phyloP scores from a whole-genome alignment of 75 land plant species.

The Chamaecyparis obtusa region DNA sequence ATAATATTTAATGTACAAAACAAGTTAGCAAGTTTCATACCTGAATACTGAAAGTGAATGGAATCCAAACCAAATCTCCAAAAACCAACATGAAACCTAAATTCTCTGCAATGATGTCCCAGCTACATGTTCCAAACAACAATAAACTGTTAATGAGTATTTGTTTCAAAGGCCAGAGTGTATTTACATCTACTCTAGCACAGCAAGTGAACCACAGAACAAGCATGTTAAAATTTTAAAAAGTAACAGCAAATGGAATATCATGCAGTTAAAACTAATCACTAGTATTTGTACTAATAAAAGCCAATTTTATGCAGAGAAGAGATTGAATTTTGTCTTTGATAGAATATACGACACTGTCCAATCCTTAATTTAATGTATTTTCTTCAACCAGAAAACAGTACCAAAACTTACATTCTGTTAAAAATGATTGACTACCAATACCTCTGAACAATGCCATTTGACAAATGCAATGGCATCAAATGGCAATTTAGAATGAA shows the following conservation, averaged over 20 bases:
- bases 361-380: background rate
- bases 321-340: background rate
- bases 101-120: conserved; percentile 99
- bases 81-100: conserved; percentile 98
- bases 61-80: conserved; percentile 97
- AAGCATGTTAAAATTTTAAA: background rate
- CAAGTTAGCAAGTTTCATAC: conserved; percentile 22
- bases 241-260: background rate
- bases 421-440: background rate
- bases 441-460: background rate
- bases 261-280: background rate
- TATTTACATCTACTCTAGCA: conserved; percentile 3
- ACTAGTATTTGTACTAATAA: background rate
- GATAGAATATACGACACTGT: background rate
- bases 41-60: conserved; percentile 99
- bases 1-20: background rate
- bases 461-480: background rate
- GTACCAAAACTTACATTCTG: background rate
- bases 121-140: conserved; percentile 41
- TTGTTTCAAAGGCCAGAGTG: background rate
- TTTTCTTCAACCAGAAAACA: background rate
- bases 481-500: background rate
- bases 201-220: background rate
- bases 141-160: background rate
- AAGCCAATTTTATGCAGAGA: background rate